phyloP scores from a whole-genome alignment of 1,284 basidiomycete species.

The Cryptococcus deneoformans region DNA sequence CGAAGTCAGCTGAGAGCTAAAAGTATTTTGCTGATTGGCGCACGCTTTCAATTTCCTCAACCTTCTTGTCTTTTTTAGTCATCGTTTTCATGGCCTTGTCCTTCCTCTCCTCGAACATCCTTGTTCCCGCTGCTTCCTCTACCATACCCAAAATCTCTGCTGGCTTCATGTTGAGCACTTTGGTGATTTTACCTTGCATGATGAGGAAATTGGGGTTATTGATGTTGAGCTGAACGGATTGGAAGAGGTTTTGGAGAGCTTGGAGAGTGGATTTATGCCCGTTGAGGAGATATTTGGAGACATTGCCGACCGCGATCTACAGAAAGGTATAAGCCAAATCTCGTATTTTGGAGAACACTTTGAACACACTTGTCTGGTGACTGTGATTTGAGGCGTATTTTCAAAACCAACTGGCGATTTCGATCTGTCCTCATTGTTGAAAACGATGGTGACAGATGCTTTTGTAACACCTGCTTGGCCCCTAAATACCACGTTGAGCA shows the following conservation, averaged over 20 bases:
- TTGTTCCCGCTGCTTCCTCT: conserved; percentile 96
- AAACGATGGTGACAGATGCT: conserved; percentile 97
- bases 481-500: conserved; percentile 54
- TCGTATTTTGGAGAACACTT: background rate
- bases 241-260: conserved; percentile 87
- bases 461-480: conserved; percentile 97
- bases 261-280: conserved; percentile 93
- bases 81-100: conserved; percentile 97
- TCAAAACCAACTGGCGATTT: conserved; percentile 86
- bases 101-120: conserved; percentile 99
- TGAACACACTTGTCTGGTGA: conserved; percentile 80
- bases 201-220: conserved; percentile 99
- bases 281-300: conserved; percentile 96
- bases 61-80: conserved; percentile 95
- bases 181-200: conserved; percentile 97
- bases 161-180: conserved; percentile 98
- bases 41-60: conserved; percentile 76
- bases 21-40: conserved; percentile 18
- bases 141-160: conserved; percentile 98
- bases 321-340: background rate
- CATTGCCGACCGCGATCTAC: conserved; percentile 87
- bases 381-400: conserved; percentile 84
- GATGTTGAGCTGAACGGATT: conserved; percentile 98
- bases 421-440: conserved; percentile 92
- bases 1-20: background rate